Evolutionary conservation across 2,329 filamentous ascomycete genomes (phyloP).

Genomic region (Diaporthe batatas): DNA sequence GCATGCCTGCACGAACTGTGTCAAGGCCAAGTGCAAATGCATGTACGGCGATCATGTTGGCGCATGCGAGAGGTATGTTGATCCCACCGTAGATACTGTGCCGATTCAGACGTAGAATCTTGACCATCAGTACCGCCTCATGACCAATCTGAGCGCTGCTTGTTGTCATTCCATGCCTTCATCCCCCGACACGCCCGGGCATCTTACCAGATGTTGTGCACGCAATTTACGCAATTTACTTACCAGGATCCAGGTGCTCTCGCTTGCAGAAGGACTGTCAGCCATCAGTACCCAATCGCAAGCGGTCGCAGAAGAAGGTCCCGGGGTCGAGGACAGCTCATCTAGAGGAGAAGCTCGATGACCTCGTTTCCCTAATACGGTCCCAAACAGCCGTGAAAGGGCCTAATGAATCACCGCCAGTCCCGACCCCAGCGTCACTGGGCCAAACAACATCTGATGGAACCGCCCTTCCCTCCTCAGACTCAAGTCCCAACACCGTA

Average conservation of each 20-base stretch:
- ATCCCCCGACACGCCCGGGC: not conserved
- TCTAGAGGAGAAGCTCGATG: conserved; percentile 63
- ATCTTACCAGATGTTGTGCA: not conserved
- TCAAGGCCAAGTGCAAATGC: conserved; percentile 63
- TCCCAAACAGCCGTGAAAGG: conserved; percentile 43
- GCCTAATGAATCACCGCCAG: not conserved
- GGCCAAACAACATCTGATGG: not conserved
- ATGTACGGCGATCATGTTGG: conserved; percentile 50
- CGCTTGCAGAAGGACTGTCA: conserved; percentile 63
- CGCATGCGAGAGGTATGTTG: conserved; percentile 51
- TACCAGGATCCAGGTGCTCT: conserved; percentile 51
- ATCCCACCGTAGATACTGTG: not conserved
- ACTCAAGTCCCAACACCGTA: conserved; percentile 35
- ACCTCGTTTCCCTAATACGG: conserved; percentile 60
- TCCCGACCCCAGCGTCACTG: conserved; percentile 3
- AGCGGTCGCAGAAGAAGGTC: conserved; percentile 52
- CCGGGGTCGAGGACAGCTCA: conserved; percentile 56
- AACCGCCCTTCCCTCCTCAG: conserved; percentile 29
- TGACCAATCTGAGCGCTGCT: not conserved
- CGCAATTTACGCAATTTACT: not conserved
- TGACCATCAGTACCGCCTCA: not conserved
- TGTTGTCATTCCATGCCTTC: not conserved
- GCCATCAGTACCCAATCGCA: conserved; percentile 58
- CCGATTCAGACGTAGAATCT: too few species aligned
- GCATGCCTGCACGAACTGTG: conserved; percentile 61